A percentile compares a stretch with the other conserved stretches of the same genome.
Conservation (phyloP, 768 basidiomycete genomes). For the Roridomyces roridus region DNA sequence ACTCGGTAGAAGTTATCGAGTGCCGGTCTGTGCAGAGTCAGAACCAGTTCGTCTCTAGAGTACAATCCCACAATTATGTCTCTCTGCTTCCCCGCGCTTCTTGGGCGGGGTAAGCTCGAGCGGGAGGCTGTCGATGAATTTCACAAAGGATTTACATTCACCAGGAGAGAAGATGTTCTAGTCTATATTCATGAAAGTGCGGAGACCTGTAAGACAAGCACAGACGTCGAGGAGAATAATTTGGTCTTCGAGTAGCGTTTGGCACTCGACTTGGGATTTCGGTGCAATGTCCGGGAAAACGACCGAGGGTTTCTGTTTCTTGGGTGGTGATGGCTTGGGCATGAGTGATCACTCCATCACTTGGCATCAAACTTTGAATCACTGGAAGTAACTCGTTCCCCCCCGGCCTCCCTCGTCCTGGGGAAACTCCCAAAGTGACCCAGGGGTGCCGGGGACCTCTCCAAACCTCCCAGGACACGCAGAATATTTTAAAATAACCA, state of each 20-base stretch:
- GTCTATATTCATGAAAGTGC: background rate
- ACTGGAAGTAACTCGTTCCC: too few species aligned
- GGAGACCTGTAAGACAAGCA: background rate
- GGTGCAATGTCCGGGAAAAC: constrained; percentile 50
- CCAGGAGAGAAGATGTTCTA: constrained; percentile 62
- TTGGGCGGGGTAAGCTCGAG: constrained; percentile 73
- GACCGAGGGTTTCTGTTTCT: background rate
- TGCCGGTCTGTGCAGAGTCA: constrained; percentile 55
- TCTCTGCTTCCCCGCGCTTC: constrained; percentile 73
- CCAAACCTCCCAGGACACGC: background rate
- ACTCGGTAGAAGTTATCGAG: constrained; percentile 61
- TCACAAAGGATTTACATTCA: constrained; percentile 66
- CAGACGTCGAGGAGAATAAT: constrained; percentile 66
- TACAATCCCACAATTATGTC: constrained; percentile 65
- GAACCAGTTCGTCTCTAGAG: background rate
- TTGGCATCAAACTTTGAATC: background rate
- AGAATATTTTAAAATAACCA: too few species aligned
- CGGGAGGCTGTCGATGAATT: constrained; percentile 64
- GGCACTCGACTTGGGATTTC: constrained; percentile 54
- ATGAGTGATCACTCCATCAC: background rate
- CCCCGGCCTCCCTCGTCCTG: too few species aligned
- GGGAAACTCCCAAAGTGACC: too few species aligned
- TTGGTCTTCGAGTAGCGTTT: constrained; percentile 64
- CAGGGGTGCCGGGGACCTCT: background rate
- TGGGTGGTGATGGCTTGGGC: background rate